phyloP scores from a whole-genome alignment of 2,329 filamentous ascomycete species.

The Sporothrix dimorphospora region DNA sequence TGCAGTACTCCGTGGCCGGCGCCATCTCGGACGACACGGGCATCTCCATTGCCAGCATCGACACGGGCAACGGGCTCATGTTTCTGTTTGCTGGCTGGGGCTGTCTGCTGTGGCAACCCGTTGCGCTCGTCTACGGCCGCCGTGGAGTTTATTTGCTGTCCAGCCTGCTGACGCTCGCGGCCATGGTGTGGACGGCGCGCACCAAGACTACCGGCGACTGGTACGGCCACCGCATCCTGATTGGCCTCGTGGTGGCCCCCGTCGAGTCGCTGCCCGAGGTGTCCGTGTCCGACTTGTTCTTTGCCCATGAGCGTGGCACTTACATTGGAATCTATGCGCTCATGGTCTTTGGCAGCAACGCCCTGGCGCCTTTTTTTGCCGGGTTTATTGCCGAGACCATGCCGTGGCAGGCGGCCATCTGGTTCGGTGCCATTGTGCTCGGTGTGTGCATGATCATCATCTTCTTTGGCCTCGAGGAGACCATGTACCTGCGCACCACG shows the following conservation, averaged over 20 bases:
- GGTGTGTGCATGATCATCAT: slow-evolving; percentile 53
- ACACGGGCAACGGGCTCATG: slow-evolving; percentile 54
- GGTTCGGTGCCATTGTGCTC: slow-evolving; percentile 59
- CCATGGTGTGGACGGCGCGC: slow-evolving; percentile 46
- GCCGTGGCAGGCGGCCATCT: slow-evolving; percentile 56
- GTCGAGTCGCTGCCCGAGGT: slow-evolving; percentile 53
- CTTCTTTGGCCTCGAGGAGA: slow-evolving; percentile 65
- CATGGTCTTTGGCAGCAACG: slow-evolving; percentile 49
- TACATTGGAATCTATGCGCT: slow-evolving; percentile 50
- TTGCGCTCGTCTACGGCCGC: slow-evolving; percentile 50
- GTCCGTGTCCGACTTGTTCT: slow-evolving; percentile 36
- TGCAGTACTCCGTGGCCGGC: slow-evolving; percentile 54
- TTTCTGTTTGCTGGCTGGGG: slow-evolving; percentile 51
- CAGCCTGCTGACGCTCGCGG: slow-evolving; percentile 38
- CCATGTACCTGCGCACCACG: slow-evolving; percentile 53
- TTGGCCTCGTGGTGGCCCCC: slow-evolving; percentile 50
- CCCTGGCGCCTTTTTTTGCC: slow-evolving; percentile 51
- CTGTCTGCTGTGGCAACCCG: slow-evolving; percentile 52
- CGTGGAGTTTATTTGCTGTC: slow-evolving; percentile 37
- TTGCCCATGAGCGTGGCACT: slow-evolving; percentile 39
- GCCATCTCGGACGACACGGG: slow-evolving; percentile 52
- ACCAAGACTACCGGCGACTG: slow-evolving; percentile 47
- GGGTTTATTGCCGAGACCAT: slow-evolving; percentile 54
- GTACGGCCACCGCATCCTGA: slow-evolving; percentile 50
- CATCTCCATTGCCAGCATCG: slow-evolving; percentile 49